A percentile compares a stretch with the other conserved stretches of the same genome.
These are phyloP conservation scores for barrel medic (Medicago truncatula) DNA, from an alignment of 306 rosid genomes.

Conservation along the genomic window MtrunA17r5.0-ANR NC_053048.1:13825501-13826000, in stretches of 20 bases:
- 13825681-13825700: conserved; percentile 91
- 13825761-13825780: conserved; percentile 81
- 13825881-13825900: conserved; percentile 59
- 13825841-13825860: conserved; percentile 80
- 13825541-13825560: background rate
- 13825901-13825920: background rate
- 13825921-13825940: conserved; percentile 4
- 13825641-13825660: background rate
- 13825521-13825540: background rate
- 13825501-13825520: too few relatives aligned
- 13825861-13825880: conserved; percentile 85
- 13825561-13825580: background rate
- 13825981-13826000: background rate
- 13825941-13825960: background rate
- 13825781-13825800: conserved; percentile 84
- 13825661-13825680: conserved; percentile 47
- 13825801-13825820: conserved; percentile 71
- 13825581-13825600: background rate
- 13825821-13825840: conserved; percentile 57
- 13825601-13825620: conserved; percentile 3
- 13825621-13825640: conserved; percentile 21
- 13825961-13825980: background rate
- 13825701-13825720: conserved; percentile 76
- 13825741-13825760: conserved; percentile 88
- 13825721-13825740: conserved; percentile 77